Base-by-base conservation (phyloP, 768 basidiomycete species). In the Agaricus blazei region DNA sequence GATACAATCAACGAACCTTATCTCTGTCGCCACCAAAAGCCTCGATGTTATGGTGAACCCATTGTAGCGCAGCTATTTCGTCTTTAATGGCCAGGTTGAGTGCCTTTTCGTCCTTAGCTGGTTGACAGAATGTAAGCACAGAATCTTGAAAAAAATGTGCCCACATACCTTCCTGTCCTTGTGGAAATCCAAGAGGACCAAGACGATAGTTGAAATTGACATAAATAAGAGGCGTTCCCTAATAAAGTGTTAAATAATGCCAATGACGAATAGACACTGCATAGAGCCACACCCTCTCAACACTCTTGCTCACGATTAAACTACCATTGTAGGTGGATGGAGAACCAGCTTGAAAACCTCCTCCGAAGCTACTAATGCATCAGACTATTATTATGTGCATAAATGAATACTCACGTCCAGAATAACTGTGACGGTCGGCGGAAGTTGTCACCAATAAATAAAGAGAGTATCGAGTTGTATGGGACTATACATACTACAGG, bases 1-100 rank as follows among this genome's bases (percentile, higher is more conserved):
- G 12, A 6, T 14, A 1, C 5, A 69, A 56, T 72, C 76, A 78
- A 46, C 2, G 11, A 34, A 67, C 69, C 62, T 68, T 68, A n/a
- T 38, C 47, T 48, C 70, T 71, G 58, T 79, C 81, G 14, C 84
- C 85, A 8, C 87, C 85, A 58, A 87, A 88, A 0, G 65, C 64
- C 15, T 60, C 70, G 44, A 87, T 84, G 59, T 88, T 80, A 19
- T 72, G 65, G 59, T 86, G 81, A 0, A 87, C 76, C 86, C 79
- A 83, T 58, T 72, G 59, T 9, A 81, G 63, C 0, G 78, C 80
- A 29, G 69, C 56, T 15, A 73, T 60, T 59, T 78, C 73, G 58
- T 83, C 80, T 29, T 68, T 70, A 24, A 82, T 66, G 1, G 72
- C 80, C 28, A 81, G 68, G 59, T 80, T 80, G 9, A 78, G 67